Conservation (phyloP, 177 flowering plant species). For the Vitis hybrid region DNA sequence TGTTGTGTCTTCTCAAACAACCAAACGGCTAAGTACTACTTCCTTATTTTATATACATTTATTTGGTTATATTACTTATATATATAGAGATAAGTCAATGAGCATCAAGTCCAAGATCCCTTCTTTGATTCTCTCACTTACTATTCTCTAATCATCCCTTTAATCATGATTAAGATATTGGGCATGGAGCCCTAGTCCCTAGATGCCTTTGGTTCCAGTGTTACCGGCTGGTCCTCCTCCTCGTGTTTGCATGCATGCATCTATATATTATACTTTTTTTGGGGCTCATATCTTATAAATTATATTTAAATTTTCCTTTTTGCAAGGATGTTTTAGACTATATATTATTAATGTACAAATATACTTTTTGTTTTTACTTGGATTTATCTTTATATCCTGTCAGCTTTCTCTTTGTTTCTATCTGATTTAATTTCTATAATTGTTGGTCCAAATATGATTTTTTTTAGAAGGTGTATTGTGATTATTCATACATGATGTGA, state of each 20-base stretch:
- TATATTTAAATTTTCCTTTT: background rate
- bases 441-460: too few species aligned
- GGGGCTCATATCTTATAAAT: background rate
- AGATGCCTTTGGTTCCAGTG: conserved; percentile 22
- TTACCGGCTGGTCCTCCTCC: conserved; percentile 18
- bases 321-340: background rate
- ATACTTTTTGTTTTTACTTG: too few species aligned
- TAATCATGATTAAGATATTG: conserved; percentile 3
- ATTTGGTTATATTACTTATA: too few species aligned
- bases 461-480: too few species aligned
- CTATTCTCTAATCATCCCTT: background rate
- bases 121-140: background rate
- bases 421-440: too few species aligned
- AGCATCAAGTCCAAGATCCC: conserved; percentile 25
- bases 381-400: too few species aligned
- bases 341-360: too few species aligned
- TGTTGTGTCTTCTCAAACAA: conserved; percentile 3
- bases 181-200: conserved; percentile 16
- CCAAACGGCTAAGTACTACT: too few species aligned
- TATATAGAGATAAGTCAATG: conserved; percentile 13
- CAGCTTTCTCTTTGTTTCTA: too few species aligned
- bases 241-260: background rate
- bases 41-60: background rate
- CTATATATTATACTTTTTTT: background rate
- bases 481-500: too few species aligned